Base-by-base conservation (phyloP, 257 asterid genomes). In the Solanum neorickii region DNA sequence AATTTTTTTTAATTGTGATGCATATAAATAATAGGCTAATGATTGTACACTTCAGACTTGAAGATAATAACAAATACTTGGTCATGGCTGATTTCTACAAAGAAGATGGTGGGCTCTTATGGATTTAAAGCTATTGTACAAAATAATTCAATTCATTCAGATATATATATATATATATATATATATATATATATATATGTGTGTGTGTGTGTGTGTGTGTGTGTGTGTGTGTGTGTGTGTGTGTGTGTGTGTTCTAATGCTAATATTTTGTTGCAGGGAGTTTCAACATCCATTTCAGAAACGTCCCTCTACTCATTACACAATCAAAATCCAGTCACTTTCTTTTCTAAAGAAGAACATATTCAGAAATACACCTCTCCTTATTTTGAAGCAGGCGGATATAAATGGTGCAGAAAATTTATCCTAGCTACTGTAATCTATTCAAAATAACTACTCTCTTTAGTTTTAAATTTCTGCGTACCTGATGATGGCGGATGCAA, bases 331-430 rank as follows among this genome's bases (percentile, higher is more conserved):
- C 46, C 90, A 92, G 52, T 84, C 87, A 14, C 89, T 94, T 65
- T 94, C 98, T 7, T 90, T 90, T 60, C 92, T 94, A 7, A 65
- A 84, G 83, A 91, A 90, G 83, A 91, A 90, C 84, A 91, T 76
- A 89, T 94, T 60, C 93, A 93, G 21, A 91, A 75, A 41, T 95
- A 93, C 92, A 49, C 18, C 13, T 88, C 92, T 9, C 31, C 73
- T 29, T 90, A 85, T 37, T 94, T 95, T 52, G 89, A 94, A 86
- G 97, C 96, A 3, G 98, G 94, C 82, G 96, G 98, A 88, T 93
- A 93, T 90, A 93, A 90, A 87, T 95, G 98, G 97, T 95, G 89
- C 72, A 60, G 88, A 70, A 73, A 44, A 25, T 39, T 29, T 86
- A 29, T 7, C 31, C 83, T 76, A 70, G 25, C 33, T n/a, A 72